Evolutionary conservation across 768 basidiomycete genomes (phyloP).

Genomic region (Leucosporidium creatinivorum): DNA sequence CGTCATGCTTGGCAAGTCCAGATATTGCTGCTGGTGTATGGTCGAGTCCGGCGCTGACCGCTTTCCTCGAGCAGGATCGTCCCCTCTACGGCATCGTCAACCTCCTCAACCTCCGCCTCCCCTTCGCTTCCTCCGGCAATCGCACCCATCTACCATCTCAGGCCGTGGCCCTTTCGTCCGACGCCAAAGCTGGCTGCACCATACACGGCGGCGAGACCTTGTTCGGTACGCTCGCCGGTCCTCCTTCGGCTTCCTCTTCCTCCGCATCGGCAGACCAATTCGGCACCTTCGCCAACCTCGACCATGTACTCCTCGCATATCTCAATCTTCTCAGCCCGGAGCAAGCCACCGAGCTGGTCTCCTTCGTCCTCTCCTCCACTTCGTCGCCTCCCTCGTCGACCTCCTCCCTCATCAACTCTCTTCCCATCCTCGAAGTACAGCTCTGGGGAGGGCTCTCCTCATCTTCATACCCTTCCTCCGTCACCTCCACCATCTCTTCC

Average conservation of each 20-base stretch:
- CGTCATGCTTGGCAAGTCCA: background rate
- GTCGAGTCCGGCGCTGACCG: background rate
- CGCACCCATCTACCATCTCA: background rate
- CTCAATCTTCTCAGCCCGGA: background rate
- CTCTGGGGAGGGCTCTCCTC: slow-evolving; percentile 12
- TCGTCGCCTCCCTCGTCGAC: background rate
- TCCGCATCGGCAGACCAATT: background rate
- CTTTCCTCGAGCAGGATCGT: slow-evolving; percentile 1
- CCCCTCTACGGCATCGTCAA: slow-evolving; percentile 21
- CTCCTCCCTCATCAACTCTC: background rate
- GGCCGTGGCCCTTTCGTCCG: background rate
- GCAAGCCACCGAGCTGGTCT: background rate
- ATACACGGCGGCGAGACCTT: slow-evolving; percentile 20
- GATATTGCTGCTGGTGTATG: background rate
- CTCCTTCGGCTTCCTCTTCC: background rate
- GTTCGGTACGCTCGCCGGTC: background rate
- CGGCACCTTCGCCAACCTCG: slow-evolving; percentile 8
- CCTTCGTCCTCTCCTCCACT: slow-evolving; percentile 4
- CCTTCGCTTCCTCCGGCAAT: slow-evolving; percentile 8
- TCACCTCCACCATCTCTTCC: background rate
- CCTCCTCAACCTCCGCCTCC: slow-evolving; percentile 7
- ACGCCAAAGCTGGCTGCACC: background rate
- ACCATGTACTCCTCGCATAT: slow-evolving; percentile 24
- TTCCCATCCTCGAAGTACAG: slow-evolving; percentile 8
- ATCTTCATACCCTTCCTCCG: too few relatives aligned